phyloP scores from a whole-genome alignment of 169 alveolate genomes.

The Cryptosporidium felis region DNA sequence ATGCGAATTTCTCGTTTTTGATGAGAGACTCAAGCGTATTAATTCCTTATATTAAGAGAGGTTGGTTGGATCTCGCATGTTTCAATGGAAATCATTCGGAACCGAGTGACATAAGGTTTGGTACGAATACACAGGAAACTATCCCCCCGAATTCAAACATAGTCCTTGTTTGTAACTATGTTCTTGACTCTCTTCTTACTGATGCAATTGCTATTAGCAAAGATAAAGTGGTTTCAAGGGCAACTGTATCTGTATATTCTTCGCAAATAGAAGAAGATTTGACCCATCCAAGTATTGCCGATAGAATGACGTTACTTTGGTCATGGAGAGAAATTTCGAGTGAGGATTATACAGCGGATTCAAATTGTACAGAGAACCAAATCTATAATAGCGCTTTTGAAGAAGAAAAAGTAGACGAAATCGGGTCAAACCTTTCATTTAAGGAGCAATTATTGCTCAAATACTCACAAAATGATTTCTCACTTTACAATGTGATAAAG shows the following conservation, averaged over 20 bases:
- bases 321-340: conserved; percentile 20
- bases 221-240: conserved; percentile 16
- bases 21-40: conserved; percentile 75
- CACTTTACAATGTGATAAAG: conserved; percentile 70
- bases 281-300: conserved; percentile 62
- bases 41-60: conserved; percentile 68
- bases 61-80: conserved; percentile 83
- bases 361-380: not conserved
- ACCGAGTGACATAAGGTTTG: conserved; percentile 72
- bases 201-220: conserved; percentile 74
- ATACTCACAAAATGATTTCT: conserved; percentile 10
- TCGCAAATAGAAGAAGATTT: conserved; percentile 26
- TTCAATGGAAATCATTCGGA: conserved; percentile 80
- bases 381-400: not conserved
- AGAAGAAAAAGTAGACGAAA: not conserved
- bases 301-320: conserved; percentile 63
- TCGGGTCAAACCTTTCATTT: not conserved
- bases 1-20: conserved; percentile 78
- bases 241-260: conserved; percentile 62
- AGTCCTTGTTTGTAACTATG: conserved; percentile 81
- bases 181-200: conserved; percentile 82
- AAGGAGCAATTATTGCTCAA: not conserved
- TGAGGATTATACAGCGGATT: not conserved
- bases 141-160: conserved; percentile 78
- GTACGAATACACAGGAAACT: conserved; percentile 71